Base-by-base conservation (phyloP, 257 asterid genomes). In the Nicotiana benthamiana region DNA sequence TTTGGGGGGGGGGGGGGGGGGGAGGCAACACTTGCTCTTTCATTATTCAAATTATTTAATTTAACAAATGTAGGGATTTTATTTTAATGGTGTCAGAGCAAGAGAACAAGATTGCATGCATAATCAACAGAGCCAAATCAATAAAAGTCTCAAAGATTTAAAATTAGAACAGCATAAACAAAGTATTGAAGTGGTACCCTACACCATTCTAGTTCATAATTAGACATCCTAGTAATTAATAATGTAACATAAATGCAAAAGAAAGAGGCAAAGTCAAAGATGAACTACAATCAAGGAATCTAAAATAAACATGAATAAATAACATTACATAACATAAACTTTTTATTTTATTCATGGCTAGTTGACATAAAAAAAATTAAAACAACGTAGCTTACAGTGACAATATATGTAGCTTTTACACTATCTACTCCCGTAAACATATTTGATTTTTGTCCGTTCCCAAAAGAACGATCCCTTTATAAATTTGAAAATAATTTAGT, bases 91-190 rank as follows among this genome's bases (percentile, higher is more conserved):
- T 24, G 53, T 76, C 24, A 43, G 15, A 79, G 70, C 16, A 81
- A 82, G 79, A 17, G 56, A 78, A 82, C 82, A 89, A 86, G 63
- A 86, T 78, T 83, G 88, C 82, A 51, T 81, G 18, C 89, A 67
- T 81, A 80, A 90, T 83, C 86, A 87, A 40, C 46, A 40, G 46
- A 48, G 60, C 79, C 76, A 85, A 77, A 20, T 67, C 46, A 40
- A 11, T 36, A 11, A 40, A 40, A 40, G 11, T 40, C 46, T 68
- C 46, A 6, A 34, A 57, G 65, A 27, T 22, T 82, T 81, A 75
- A 75, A 11, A 66, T 8, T 40, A 40, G 9, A 30, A 40, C 8
- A 34, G 72, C 56, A 59, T 24, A 74, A 10, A 7, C 43, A 40
- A 48, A 74, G 48, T 11, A 72, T 40, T 57, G 54, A 46, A 60